phyloP scores from a whole-genome alignment of 345 rosid genomes.

The Eucalyptus paniculata region DNA sequence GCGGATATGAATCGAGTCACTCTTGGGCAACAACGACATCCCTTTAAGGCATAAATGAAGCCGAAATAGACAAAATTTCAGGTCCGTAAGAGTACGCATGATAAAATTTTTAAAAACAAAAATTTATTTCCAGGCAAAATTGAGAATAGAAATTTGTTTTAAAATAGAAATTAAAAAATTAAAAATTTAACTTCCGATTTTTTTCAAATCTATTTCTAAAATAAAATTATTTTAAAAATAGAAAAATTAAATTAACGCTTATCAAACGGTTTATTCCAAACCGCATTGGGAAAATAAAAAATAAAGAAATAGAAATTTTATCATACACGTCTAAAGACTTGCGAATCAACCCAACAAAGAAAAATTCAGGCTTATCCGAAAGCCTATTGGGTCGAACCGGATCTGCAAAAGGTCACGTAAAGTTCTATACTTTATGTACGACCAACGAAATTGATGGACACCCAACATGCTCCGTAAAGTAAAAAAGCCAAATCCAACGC shows the following conservation, averaged over 20 bases:
- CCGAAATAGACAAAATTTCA: not conserved
- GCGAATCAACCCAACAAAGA: no score
- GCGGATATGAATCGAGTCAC: not conserved
- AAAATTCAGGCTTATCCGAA: not conserved
- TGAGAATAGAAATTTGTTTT: no score
- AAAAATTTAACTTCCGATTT: no score
- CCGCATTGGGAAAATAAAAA: no score
- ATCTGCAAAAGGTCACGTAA: not conserved
- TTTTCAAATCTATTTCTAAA: rapidly evolving
- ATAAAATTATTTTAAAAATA: no score
- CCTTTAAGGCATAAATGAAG: not conserved
- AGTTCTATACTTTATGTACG: not conserved
- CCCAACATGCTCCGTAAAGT: not conserved
- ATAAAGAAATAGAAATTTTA: no score
- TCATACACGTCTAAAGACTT: no score
- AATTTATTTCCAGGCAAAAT: no score
- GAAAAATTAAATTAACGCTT: no score
- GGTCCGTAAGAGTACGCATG: not conserved
- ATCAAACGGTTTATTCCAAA: no score
- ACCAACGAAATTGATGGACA: not conserved
- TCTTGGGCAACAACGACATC: not conserved
- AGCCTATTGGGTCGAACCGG: not conserved
- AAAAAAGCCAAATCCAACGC: not conserved
- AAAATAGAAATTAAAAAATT: no score
- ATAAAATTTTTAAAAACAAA: no score